These are phyloP conservation scores for Salix suchowensis DNA, from an alignment of 345 rosid genomes.

Conservation along the genomic window DNA sequence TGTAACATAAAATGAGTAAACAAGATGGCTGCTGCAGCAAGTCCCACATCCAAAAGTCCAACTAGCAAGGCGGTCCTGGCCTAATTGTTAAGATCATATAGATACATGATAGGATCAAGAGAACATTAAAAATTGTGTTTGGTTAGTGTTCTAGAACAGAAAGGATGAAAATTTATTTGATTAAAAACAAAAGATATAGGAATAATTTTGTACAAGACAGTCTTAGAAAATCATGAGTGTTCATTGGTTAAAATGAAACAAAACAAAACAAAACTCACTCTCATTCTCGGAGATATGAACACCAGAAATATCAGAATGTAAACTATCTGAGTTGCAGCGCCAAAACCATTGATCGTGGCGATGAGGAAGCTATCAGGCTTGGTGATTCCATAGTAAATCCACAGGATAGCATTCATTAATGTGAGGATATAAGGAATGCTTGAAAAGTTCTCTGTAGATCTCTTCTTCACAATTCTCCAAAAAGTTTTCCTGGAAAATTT, in stretches of 20 bases:
- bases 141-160: too few species aligned
- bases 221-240: too few species aligned
- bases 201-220: too few species aligned
- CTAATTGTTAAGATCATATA: slow-evolving; percentile 4
- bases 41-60: slow-evolving; percentile 46
- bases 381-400: slow-evolving; percentile 71
- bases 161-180: too few species aligned
- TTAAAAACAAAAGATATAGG: too few species aligned
- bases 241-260: too few species aligned
- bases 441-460: slow-evolving; percentile 75
- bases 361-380: slow-evolving; percentile 66
- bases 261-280: slow-evolving; percentile 19
- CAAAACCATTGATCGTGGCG: slow-evolving; percentile 77
- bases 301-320: slow-evolving; percentile 54
- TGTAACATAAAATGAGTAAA: slow-evolving; percentile 35
- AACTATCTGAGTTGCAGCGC: slow-evolving; percentile 45
- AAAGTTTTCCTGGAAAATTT: slow-evolving; percentile 47
- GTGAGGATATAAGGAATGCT: slow-evolving; percentile 62
- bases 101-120: too few species aligned
- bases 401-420: slow-evolving; percentile 51
- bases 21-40: slow-evolving; percentile 41
- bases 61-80: slow-evolving; percentile 36
- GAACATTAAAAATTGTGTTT: too few species aligned
- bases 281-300: slow-evolving; percentile 48
- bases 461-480: slow-evolving; percentile 54